Evolutionary conservation across 2,329 filamentous ascomycete genomes (phyloP).

Genomic region (Trichoderma breve): DNA sequence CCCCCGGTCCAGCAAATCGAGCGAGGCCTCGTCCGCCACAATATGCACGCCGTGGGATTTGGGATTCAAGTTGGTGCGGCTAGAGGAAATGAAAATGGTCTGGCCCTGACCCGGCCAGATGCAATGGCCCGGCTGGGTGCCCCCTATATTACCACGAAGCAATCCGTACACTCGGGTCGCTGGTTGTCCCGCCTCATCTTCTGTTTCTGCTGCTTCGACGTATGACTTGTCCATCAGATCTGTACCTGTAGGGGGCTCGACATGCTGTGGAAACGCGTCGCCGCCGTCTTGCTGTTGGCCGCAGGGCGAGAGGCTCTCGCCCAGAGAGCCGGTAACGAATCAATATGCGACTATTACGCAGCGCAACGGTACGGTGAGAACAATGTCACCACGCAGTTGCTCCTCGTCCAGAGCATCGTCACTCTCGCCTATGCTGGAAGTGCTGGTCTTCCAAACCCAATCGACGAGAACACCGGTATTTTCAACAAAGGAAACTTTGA

Average conservation of each 20-base stretch:
- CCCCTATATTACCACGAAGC: background rate
- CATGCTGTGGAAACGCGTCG: slow-evolving; percentile 12
- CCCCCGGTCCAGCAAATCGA: slow-evolving; percentile 1
- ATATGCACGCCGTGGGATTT: slow-evolving; percentile 5
- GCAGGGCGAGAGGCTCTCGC: background rate
- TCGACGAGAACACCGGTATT: slow-evolving; percentile 29
- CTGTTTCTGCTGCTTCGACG: background rate
- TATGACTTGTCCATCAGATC: background rate
- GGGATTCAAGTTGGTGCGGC: background rate
- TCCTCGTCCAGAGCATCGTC: slow-evolving; percentile 32
- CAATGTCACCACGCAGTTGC: slow-evolving; percentile 28
- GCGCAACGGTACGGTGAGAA: slow-evolving; percentile 26
- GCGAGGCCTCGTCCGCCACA: slow-evolving; percentile 8
- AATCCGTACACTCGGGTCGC: background rate
- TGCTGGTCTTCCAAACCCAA: slow-evolving; percentile 20
- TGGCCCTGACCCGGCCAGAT: background rate
- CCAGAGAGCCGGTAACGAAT: slow-evolving; percentile 12
- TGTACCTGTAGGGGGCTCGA: background rate
- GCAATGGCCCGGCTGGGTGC: background rate
- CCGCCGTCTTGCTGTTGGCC: background rate
- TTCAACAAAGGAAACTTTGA: slow-evolving; percentile 30
- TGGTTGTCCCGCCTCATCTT: background rate
- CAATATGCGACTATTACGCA: slow-evolving; percentile 35
- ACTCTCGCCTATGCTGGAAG: slow-evolving; percentile 32
- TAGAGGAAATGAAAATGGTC: background rate